These are phyloP conservation scores for Colletotrichum somersetense DNA, from an alignment of 2,329 filamentous ascomycete species.

Conservation along the genomic window DNA sequence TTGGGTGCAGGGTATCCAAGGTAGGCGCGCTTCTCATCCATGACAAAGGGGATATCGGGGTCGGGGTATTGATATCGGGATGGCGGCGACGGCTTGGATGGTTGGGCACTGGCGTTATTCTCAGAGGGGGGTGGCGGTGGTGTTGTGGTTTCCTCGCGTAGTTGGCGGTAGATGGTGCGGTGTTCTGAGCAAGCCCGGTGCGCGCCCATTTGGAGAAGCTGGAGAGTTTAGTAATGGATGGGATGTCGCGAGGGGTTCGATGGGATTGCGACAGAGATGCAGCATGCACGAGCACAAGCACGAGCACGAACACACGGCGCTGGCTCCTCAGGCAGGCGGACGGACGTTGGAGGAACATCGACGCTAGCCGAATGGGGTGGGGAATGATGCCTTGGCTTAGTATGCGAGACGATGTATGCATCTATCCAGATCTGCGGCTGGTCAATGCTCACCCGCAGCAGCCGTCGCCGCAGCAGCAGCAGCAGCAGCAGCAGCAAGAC, in stretches of 20 bases:
- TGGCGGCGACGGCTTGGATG: neutral
- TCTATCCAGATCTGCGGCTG: neutral
- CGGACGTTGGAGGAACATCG: conserved; percentile 21
- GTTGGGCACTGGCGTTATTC: neutral
- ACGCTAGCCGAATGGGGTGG: conserved; percentile 25
- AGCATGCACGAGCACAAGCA: neutral
- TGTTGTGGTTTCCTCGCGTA: neutral
- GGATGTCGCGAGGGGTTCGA: conserved; percentile 30
- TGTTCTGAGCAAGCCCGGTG: conserved; percentile 25
- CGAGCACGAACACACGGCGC: conserved; percentile 7
- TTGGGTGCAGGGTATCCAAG: neutral
- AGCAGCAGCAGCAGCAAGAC: no score
- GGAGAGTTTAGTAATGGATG: conserved; percentile 33
- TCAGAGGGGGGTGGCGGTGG: neutral
- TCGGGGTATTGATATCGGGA: conserved; percentile 18
- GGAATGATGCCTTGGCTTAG: neutral
- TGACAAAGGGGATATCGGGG: conserved; percentile 6
- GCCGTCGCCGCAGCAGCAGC: no score
- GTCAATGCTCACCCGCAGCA: conserved; percentile 10
- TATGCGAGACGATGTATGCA: neutral
- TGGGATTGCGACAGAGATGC: conserved; percentile 37
- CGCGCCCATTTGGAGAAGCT: conserved; percentile 22
- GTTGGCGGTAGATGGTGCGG: conserved; percentile 18
- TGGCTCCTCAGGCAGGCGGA: neutral
- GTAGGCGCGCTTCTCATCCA: conserved; percentile 42